These are phyloP conservation scores for Solanum stenotomum DNA, from an alignment of 257 asterid genomes.

Conservation along the genomic window DNA sequence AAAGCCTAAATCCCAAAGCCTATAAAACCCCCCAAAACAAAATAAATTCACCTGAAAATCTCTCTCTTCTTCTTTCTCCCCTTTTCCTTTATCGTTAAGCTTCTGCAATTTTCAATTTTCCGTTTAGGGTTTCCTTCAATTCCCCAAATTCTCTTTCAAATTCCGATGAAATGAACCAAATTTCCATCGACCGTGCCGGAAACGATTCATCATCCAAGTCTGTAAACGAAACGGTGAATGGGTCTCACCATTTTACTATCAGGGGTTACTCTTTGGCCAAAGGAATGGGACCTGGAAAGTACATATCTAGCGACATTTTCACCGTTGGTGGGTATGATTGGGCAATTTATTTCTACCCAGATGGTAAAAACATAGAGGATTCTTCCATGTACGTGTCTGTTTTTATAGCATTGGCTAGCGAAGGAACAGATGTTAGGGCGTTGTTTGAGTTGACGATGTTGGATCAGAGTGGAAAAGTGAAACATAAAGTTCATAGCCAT, in stretches of 20 bases:
- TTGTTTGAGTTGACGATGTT: slow-evolving; percentile 66
- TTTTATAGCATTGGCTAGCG: slow-evolving; percentile 77
- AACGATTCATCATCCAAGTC: slow-evolving; percentile 52
- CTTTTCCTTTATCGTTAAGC: neutral
- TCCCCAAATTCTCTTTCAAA: neutral
- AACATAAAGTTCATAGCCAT: slow-evolving; percentile 84
- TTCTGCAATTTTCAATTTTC: neutral
- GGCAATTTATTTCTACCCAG: slow-evolving; percentile 87
- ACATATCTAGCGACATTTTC: slow-evolving; percentile 65
- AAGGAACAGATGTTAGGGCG: slow-evolving; percentile 84
- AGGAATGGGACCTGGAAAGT: slow-evolving; percentile 80
- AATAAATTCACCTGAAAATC: neutral
- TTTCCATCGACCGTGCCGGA: neutral
- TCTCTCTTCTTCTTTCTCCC: neutral
- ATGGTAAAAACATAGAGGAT: slow-evolving; percentile 77
- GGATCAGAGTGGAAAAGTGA: slow-evolving; percentile 88
- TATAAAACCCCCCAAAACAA: neutral
- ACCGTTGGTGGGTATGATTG: slow-evolving; percentile 75
- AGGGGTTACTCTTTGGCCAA: slow-evolving; percentile 81
- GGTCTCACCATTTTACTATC: slow-evolving; percentile 74
- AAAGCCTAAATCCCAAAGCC: neutral
- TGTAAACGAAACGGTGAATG: slow-evolving; percentile 75
- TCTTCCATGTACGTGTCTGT: slow-evolving; percentile 62
- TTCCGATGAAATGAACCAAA: neutral
- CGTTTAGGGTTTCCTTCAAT: neutral